Base-by-base conservation (phyloP, 2,329 filamentous ascomycete species). In the Cercospora janseana region DNA sequence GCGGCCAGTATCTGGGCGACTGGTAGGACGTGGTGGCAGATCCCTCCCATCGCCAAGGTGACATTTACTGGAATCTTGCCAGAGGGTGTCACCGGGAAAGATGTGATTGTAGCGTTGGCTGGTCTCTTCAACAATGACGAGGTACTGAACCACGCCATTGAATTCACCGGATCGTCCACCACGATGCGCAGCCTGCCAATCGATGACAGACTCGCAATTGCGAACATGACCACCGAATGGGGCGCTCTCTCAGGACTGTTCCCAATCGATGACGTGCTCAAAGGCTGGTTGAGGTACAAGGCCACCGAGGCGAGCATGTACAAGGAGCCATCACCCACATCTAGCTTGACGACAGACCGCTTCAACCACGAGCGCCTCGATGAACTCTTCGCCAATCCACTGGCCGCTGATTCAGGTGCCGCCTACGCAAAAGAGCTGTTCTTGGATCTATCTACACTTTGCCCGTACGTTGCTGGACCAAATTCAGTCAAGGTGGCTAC, bases 401-500 rank as follows among this genome's bases (percentile, higher is more conserved):
- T 91, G 2, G 69, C 66, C 0, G 88, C 91, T 2, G 91, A 96
- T 64, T 80, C 79, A 10, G 87, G 82, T 6, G 91, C 90, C 1
- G 76, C 74, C 4, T 97, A 96, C 60, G 86, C 89, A 47, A 96
- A 97, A 70, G 74, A 84, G 31, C 77, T 95, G 0, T 90, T 87
- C 66, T 74, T 96, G 5, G 82, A 95, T 66, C 79, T 96, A 0
- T 88, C 86, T 0, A 91, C 88, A 0, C 78, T 96, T 0, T 86
- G 88, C 0, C 91, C 91, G 0, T 91, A 87, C 49, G 83, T 96
- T 7, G 79, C 90, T 0, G 91, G 92, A 0, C 92, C 92, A 0
- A 95, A 96, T 71, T 91, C 87, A 0, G 89, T 95, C 63, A 96
- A 96, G 70, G 74, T 95, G 0, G 83, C 86, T 0, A 95, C 85